Conservation (phyloP, 2,329 filamentous ascomycete genomes). For the Calycina herbarum region DNA sequence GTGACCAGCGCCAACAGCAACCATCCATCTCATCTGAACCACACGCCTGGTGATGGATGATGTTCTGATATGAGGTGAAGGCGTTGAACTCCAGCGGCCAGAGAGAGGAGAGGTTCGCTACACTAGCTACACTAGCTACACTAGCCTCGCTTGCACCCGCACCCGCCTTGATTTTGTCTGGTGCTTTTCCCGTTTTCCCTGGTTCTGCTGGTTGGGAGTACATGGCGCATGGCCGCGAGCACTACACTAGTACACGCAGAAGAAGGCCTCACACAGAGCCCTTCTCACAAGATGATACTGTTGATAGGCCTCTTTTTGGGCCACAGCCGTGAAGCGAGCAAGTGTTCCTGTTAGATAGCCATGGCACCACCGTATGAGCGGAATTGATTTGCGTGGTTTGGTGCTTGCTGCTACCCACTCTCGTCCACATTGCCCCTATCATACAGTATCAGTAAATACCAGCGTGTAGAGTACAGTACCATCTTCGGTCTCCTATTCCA, state of each 20-base stretch:
- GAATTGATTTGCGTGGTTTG: neutral
- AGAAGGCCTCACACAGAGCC: neutral
- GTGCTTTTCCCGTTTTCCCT: slow-evolving; percentile 25
- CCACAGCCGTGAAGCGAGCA: slow-evolving; percentile 5
- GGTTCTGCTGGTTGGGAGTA: slow-evolving; percentile 2
- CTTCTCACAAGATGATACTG: slow-evolving; percentile 7
- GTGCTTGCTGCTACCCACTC: neutral
- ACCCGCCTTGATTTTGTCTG: slow-evolving; percentile 21
- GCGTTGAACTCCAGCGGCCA: neutral
- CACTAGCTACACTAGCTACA: neutral
- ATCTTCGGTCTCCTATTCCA: neutral
- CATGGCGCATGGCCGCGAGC: slow-evolving; percentile 12
- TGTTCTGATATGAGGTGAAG: neutral
- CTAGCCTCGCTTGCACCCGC: slow-evolving; percentile 30
- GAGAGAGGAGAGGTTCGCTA: neutral
- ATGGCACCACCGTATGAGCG: neutral
- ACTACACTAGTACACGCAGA: neutral
- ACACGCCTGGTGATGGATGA: slow-evolving; percentile 1
- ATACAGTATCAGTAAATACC: neutral
- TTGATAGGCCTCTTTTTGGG: slow-evolving; percentile 5
- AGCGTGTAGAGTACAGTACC: neutral
- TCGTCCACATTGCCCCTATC: slow-evolving; percentile 1
- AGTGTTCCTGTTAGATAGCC: neutral
- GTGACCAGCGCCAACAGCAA: neutral
- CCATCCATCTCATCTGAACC: slow-evolving; percentile 1